Percentiles rank a stretch among this genome's conserved stretches.
These are phyloP conservation scores for Candida pseudoviswanathii DNA, from an alignment of 1,139 yeast genomes.

Conservation along the genomic window DNA sequence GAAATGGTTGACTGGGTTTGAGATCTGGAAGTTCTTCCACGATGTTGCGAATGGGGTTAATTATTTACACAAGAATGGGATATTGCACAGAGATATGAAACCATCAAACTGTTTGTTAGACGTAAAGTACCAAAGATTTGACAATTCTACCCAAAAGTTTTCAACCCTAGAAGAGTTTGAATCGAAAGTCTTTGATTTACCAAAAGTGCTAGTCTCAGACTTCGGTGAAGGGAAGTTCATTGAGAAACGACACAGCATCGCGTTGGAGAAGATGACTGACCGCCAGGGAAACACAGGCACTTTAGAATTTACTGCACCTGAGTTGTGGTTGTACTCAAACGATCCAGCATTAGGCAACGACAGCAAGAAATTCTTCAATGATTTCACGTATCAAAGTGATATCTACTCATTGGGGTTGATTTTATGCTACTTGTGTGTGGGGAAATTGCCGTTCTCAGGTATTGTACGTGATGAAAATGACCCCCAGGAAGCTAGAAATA, in stretches of 20 bases:
- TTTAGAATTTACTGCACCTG: constrained; percentile 85
- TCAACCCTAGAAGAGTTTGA: constrained; percentile 22
- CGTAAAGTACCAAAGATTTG: constrained; percentile 24
- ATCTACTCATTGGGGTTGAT: constrained; percentile 84
- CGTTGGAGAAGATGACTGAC: constrained; percentile 18
- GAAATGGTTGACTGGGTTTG: constrained; percentile 34
- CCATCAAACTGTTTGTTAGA: constrained; percentile 82
- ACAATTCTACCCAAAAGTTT: constrained; percentile 13
- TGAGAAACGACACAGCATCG: constrained; percentile 33
- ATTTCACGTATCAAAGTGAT: constrained; percentile 73
- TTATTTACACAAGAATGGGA: constrained; percentile 71
- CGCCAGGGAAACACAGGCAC: constrained; percentile 80
- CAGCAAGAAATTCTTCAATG: constrained; percentile 34
- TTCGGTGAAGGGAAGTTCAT: constrained; percentile 87
- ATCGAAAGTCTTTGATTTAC: constrained; percentile 40
- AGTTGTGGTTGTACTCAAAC: constrained; percentile 49
- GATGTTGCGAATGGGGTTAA: constrained; percentile 72
- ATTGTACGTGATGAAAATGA: constrained; percentile 32
- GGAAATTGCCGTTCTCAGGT: constrained; percentile 59
- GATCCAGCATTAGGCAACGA: constrained; percentile 22
- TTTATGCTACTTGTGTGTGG: constrained; percentile 70
- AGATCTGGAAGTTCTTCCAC: constrained; percentile 62
- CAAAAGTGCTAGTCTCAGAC: constrained; percentile 78
- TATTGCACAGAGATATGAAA: constrained; percentile 83
- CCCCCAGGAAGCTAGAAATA: constrained; percentile 30